Percentiles rank a stretch among this genome's conserved stretches.
Evolutionary conservation across 768 basidiomycete genomes (phyloP).

Genomic region (Suillus cothurnatus): DNA sequence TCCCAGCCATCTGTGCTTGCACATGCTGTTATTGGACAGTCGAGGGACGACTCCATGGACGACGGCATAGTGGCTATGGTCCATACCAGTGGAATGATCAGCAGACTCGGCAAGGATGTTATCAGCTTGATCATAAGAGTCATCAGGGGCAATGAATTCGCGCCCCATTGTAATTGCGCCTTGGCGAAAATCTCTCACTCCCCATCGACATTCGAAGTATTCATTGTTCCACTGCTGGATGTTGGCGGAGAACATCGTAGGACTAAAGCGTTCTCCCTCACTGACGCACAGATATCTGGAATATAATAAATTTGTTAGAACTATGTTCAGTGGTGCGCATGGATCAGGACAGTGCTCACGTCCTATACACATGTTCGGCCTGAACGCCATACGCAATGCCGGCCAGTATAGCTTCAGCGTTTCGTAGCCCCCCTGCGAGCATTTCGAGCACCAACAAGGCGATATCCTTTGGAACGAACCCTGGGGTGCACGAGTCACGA

Average conservation of each 20-base stretch:
- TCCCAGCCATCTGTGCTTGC: background rate
- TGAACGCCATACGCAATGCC: too few species aligned
- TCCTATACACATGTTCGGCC: too few species aligned
- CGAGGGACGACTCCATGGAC: background rate
- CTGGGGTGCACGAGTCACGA: too few species aligned
- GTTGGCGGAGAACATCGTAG: background rate
- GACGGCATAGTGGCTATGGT: background rate
- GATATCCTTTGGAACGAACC: too few species aligned
- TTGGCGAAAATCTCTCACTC: background rate
- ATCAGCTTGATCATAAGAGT: background rate
- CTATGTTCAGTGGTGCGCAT: accelerated
- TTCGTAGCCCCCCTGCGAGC: too few species aligned
- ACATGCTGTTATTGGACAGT: background rate
- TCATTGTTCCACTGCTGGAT: background rate
- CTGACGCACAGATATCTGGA: too few species aligned
- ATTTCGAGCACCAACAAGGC: too few species aligned
- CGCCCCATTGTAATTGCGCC: background rate
- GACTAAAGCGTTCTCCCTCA: too few species aligned
- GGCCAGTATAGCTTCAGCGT: too few species aligned
- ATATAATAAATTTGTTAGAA: too few species aligned
- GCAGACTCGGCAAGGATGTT: background rate
- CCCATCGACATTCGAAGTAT: background rate
- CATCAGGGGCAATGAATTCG: background rate
- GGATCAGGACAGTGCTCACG: too few species aligned
- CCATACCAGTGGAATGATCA: background rate